Base-by-base conservation (phyloP, 306 rosid genomes). In the Dalbergia cultrata region DNA sequence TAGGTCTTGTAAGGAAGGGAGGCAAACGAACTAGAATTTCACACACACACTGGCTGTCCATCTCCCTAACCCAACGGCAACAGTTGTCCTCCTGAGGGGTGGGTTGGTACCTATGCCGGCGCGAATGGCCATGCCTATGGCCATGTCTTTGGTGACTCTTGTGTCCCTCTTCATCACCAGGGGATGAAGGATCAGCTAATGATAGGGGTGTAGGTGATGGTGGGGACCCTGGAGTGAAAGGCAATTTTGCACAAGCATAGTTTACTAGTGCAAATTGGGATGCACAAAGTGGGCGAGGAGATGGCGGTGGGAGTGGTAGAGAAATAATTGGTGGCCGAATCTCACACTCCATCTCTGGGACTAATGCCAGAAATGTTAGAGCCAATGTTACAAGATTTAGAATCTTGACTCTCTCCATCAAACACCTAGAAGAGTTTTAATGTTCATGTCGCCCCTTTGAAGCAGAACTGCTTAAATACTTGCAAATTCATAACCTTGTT, bases 41-140 rank as follows among this genome's bases (percentile, higher is more conserved):
- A 77, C 99, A 95, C 31, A 95, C 93, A 60, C 99, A 95, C 37
- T 88, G 84, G 80, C 60, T 86, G 72, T 95, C 99, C 58, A 95
- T 76, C 75, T 85, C 88, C 60, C 12, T 79, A 11, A 80, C 85
- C 99, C 99, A 95, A 68, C 86, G 70, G 78, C 99, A 95, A 61
- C 99, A 95, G 41, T 86, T 74, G 0, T 89, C 94, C 63, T 85
- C 94, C 33, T 67, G 83, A 13, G 77, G 3, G 0, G 76, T 54
- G 5, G 1, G 4, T 5, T 4, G 66, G 5, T 10, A 79, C 39
- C 35, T 1, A 4, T 45, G 87, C 12, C 70, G 16, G 37, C 35
- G 78, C 18, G 60, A 31, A 17, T 52, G 63, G 17, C 58, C 72
- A 8, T 76, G 92, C 0, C 70, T 0, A 6, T 64, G 88, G 43